A percentile compares a stretch with the other conserved stretches of the same genome.
phyloP scores from a whole-genome alignment of 2,329 filamentous ascomycete genomes.

The Rutstroemia sp. region DNA sequence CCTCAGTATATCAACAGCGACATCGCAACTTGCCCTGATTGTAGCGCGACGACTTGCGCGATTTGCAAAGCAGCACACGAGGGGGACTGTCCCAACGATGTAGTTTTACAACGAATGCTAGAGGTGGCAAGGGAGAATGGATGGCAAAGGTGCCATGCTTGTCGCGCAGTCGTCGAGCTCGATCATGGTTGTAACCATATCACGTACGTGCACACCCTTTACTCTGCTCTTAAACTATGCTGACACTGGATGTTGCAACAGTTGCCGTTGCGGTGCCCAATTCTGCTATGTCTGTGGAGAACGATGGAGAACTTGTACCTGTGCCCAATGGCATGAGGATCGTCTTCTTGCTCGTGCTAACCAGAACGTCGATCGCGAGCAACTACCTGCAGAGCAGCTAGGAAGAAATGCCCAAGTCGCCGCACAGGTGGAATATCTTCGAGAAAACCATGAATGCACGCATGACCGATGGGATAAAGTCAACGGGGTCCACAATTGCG shows the following conservation, averaged over 20 bases:
- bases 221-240: background rate
- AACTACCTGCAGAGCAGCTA: background rate
- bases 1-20: conserved; percentile 26
- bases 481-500: conserved; percentile 33
- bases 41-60: conserved; percentile 38
- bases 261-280: conserved; percentile 38
- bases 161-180: conserved; percentile 42
- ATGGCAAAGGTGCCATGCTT: conserved; percentile 46
- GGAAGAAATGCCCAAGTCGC: conserved; percentile 31
- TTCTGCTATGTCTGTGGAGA: conserved; percentile 44
- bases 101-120: conserved; percentile 33
- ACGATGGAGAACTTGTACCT: conserved; percentile 35
- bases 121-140: conserved; percentile 34
- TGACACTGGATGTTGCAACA: conserved; percentile 18
- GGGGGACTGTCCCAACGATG: conserved; percentile 42
- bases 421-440: conserved; percentile 19
- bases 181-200: conserved; percentile 48
- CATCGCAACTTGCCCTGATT: conserved; percentile 37
- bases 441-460: conserved; percentile 35
- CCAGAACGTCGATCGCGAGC: conserved; percentile 23
- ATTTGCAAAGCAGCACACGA: conserved; percentile 43
- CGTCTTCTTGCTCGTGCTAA: conserved; percentile 29
- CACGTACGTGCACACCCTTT: conserved; percentile 34
- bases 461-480: conserved; percentile 32
- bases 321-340: conserved; percentile 34